Base-by-base conservation (phyloP, 306 rosid genomes). In the Casuarina equisetifolia region DNA sequence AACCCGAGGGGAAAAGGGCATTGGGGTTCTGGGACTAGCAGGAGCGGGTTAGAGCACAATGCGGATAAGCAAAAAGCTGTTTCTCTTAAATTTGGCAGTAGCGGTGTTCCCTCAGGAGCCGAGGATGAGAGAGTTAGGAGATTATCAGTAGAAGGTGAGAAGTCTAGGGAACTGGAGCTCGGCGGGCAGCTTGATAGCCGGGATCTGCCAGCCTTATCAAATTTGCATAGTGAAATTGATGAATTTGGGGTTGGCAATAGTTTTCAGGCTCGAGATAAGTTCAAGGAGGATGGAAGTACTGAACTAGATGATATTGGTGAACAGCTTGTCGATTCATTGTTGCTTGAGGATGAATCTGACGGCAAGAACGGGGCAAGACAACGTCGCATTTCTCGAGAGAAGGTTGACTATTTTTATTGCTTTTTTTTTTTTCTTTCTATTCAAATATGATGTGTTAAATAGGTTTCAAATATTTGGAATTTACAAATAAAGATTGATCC, bases 181-280 rank as follows among this genome's bases (percentile, higher is more conserved):
- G 62, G 75, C 76, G 85, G 88, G 70, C 96, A 82, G 87, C 88
- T 86, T 81, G 96, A 89, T 82, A 85, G 68, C 20, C 94, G 84
- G 0, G 96, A 85, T 51, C 89, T 84, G 3, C 93, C 93, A 0
- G 44, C 92, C 3, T 58, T 62, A 69, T 62, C 75, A 69, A 80
- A 69, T 81, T 69, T 83, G 66, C 76, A 50, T 76, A 48, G 44
- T 50, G 79, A 67, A 61, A 1, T 39, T 57, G 77, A 19, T 79
- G 84, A 77, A 69, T 83, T 46, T 78, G 79, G 83, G 51, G 70
- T 38, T 69, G 72, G 79, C 58, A 79, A 73, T 74, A 72, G 76
- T 40, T 53, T 64, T 76, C 70, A 13, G 48, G 81, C 80, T 25
- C 76, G n/a, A 48, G 45, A 43, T 40, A 58, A 67, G 74, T 44